These are phyloP conservation scores for Trichoderma lentiforme DNA, from an alignment of 2,329 filamentous ascomycete species.

Conservation along the genomic window DNA sequence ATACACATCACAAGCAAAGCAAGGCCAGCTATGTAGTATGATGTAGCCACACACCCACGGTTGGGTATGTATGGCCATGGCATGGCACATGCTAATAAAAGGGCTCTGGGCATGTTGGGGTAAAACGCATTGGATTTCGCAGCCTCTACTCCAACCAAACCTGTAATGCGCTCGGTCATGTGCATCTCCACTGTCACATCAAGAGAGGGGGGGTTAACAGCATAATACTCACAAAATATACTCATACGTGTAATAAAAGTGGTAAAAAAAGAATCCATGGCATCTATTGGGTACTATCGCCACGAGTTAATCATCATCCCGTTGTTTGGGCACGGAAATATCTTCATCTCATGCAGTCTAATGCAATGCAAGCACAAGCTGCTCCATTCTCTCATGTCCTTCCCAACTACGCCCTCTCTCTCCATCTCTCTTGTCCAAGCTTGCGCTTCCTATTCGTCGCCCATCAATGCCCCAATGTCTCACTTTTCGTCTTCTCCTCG, in stretches of 20 bases:
- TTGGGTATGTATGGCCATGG: neutral
- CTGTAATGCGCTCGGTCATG: neutral
- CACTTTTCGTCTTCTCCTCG: neutral
- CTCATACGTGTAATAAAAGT: too few species aligned
- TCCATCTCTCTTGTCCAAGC: neutral
- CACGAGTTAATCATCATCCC: neutral
- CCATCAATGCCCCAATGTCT: neutral
- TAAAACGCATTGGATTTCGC: neutral
- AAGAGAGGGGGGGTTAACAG: neutral
- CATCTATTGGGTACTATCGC: neutral
- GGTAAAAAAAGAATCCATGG: neutral
- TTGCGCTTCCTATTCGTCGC: neutral
- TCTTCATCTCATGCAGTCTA: neutral
- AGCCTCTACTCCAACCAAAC: neutral
- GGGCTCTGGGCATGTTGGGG: neutral
- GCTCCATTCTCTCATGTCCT: neutral
- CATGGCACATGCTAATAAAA: neutral
- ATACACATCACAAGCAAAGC: neutral
- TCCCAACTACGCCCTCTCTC: neutral
- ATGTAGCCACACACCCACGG: neutral
- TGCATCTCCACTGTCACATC: neutral
- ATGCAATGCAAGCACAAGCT: neutral
- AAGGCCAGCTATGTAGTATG: neutral
- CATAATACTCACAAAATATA: too few species aligned
- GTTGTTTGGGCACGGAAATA: slow-evolving; percentile 1